Evolutionary conservation across 129 eudicot genomes (phyloP), one percentile per base, ranked within the genome.

Genomic region (Rutidosis leptorrhynchoides): DNA sequence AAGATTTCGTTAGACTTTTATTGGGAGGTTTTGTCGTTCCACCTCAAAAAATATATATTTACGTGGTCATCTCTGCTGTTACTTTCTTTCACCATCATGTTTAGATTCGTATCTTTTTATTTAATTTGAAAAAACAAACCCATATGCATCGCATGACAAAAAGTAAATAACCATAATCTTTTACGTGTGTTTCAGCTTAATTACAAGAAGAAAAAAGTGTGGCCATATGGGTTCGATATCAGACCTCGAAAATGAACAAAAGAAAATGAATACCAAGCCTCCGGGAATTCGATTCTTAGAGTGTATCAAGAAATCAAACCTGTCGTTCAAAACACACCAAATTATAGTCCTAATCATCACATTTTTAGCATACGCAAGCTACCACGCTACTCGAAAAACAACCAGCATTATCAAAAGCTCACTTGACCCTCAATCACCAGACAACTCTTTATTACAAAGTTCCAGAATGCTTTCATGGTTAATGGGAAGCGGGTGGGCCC

Each of bases 391-490:
- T 32, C 75, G 97, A 12, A 90, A 90, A 83, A 90, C 97, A 64
- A 78, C 86, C n/a, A 90, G 97, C 79, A 79, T 90, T 52, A 88
- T 94, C 17, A 94, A 94, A 75, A 86, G 86, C 75, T 95, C 99
- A 35, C 95, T 94, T 2, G 97, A 89, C 27, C 99, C 99, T 11
- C 86, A 82, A 65, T 72, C 95, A 10, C 81, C 85, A 0, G 58
- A 73, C 3, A 37, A 73, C 78, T 73, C 88, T 4, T 64, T 67
- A 22, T 74, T 81, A 80, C 83, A 68, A 76, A 75, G 74, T 26
- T 45, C 74, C 43, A 46, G 69, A 5, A 72, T 72, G 14, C 37
- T 72, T 21, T 71, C 85, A 40, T 72, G 81, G 84, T 66, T 74
- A 17, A 77, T 70, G 8, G 83, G 83, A 72, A 37, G 71, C 14